Percentiles rank a stretch among this genome's conserved stretches.
These are phyloP conservation scores for Patellaria atrata DNA, from an alignment of 495 filamentous ascomycete species.

Conservation along the genomic window DNA sequence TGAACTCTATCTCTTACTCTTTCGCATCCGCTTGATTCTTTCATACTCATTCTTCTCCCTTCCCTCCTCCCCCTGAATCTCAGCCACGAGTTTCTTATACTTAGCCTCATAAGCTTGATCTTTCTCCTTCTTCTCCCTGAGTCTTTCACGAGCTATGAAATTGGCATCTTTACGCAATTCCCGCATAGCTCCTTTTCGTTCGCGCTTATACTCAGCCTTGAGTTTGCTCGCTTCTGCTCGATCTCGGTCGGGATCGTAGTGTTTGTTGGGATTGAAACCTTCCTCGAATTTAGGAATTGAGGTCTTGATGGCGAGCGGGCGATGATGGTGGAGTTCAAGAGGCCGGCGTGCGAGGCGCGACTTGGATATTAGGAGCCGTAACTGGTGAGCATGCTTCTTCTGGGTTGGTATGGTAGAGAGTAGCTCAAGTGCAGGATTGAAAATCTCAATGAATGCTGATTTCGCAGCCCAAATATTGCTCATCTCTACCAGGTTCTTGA, in stretches of 20 bases:
- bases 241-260: constrained; percentile 87
- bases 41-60: constrained; percentile 77
- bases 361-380: constrained; percentile 33
- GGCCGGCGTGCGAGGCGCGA: constrained; percentile 54
- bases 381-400: constrained; percentile 22
- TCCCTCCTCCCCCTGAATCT: constrained; percentile 91
- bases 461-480: constrained; percentile 23
- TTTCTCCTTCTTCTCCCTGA: constrained; percentile 81
- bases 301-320: constrained; percentile 72
- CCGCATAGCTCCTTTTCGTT: constrained; percentile 86
- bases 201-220: constrained; percentile 79
- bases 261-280: constrained; percentile 79
- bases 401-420: constrained; percentile 6
- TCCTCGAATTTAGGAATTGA: constrained; percentile 95
- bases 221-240: constrained; percentile 69
- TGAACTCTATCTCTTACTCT: constrained; percentile 44
- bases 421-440: constrained; percentile 12
- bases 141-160: constrained; percentile 77
- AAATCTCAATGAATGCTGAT: constrained; percentile 23
- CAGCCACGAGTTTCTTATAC: constrained; percentile 77
- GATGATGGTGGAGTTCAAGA: constrained; percentile 78
- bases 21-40: constrained; percentile 57
- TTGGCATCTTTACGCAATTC: constrained; percentile 88
- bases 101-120: constrained; percentile 81
- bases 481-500: constrained; percentile 14